Percentiles rank a stretch among this genome's conserved stretches.
Evolutionary conservation across 257 asterid genomes (phyloP).

Genomic region (Nicotiana tabacum): DNA sequence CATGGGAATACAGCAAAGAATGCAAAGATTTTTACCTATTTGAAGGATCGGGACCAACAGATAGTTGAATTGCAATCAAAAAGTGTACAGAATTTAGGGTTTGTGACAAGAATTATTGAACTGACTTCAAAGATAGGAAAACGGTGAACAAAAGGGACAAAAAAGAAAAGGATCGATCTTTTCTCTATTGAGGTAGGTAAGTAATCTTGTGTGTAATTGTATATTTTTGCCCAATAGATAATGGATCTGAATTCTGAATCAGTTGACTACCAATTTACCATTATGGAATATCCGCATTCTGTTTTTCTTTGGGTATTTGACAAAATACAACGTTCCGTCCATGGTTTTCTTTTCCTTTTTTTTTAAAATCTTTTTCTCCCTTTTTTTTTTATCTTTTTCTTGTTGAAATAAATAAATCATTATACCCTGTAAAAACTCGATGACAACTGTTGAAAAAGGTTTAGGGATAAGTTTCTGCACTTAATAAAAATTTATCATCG

Average conservation of each 20-base stretch:
- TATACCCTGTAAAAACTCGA: neutral
- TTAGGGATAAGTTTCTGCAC: too few species aligned
- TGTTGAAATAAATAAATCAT: too few species aligned
- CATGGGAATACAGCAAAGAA: neutral
- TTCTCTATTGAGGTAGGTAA: neutral
- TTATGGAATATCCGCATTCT: neutral
- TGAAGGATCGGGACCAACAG: neutral
- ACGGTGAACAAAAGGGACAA: neutral
- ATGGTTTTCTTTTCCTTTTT: neutral
- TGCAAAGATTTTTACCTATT: neutral
- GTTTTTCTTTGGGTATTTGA: neutral
- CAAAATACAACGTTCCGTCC: constrained; percentile 1
- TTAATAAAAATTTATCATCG: too few species aligned
- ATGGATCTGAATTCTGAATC: neutral
- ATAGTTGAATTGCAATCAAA: neutral
- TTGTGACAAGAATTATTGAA: constrained; percentile 3
- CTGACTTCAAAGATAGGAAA: neutral
- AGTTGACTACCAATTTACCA: neutral
- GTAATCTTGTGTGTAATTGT: neutral
- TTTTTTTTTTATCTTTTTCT: neutral
- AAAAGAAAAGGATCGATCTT: neutral
- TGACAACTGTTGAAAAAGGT: neutral
- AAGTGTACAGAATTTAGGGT: neutral
- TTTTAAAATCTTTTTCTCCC: too few species aligned
- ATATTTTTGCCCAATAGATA: neutral